Conservation (phyloP, 345 rosid genomes). For the Excoecaria cochinchinensis region DNA sequence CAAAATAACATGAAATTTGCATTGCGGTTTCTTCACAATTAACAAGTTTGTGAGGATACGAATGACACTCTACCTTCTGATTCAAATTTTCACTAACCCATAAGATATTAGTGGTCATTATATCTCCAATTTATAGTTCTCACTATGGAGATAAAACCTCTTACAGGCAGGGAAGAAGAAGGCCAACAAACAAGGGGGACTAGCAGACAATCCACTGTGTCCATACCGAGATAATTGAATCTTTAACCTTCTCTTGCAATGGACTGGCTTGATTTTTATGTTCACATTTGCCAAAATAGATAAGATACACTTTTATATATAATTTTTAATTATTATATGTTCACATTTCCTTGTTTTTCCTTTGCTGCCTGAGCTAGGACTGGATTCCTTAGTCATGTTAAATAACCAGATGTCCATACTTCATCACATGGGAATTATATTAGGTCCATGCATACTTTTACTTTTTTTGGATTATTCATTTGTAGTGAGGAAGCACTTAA, state of each 20-base stretch:
- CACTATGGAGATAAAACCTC: conserved; percentile 7
- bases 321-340: too few species aligned
- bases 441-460: too few species aligned
- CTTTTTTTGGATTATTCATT: background rate
- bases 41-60: background rate
- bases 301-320: too few species aligned
- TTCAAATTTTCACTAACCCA: background rate
- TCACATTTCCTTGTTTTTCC: background rate
- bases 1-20: background rate
- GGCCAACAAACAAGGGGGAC: conserved; percentile 26
- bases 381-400: background rate
- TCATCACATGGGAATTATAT: background rate
- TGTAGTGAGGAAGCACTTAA: background rate
- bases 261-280: conserved; percentile 99
- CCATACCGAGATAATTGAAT: conserved; percentile 59
- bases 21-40: background rate
- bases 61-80: background rate
- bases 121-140: background rate
- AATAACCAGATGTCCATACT: background rate
- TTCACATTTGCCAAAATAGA: too few species aligned
- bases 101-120: background rate
- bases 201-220: conserved; percentile 27
- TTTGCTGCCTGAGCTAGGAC: background rate
- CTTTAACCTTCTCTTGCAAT: conserved; percentile 95
- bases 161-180: conserved; percentile 38